Conservation (phyloP, 2,329 filamentous ascomycete genomes). For the Alternaria metachromatica region DNA sequence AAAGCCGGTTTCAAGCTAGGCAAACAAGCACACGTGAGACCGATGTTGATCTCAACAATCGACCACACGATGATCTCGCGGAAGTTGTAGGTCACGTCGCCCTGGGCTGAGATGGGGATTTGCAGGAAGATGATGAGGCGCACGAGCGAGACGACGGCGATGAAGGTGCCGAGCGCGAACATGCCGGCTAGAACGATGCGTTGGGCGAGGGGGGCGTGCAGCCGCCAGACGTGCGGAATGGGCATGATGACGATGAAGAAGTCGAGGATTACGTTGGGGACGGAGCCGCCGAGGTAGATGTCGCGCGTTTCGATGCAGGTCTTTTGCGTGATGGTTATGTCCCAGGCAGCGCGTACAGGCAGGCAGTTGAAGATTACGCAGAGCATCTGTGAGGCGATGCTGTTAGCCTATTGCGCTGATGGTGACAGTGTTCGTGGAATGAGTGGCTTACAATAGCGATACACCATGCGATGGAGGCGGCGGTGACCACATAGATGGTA, state of each 20-base stretch:
- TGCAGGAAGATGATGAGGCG: constrained; percentile 32
- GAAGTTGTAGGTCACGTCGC: constrained; percentile 34
- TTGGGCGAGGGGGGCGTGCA: constrained; percentile 30
- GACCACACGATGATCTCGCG: constrained; percentile 35
- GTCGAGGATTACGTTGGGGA: constrained; percentile 36
- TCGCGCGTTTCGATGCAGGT: constrained; percentile 26
- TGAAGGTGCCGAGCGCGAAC: constrained; percentile 33
- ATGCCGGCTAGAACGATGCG: constrained; percentile 30
- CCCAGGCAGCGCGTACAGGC: constrained; percentile 28
- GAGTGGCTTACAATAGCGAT: constrained; percentile 20
- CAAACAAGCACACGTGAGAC: constrained; percentile 31
- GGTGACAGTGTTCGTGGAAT: neutral
- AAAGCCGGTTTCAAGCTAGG: constrained; percentile 28
- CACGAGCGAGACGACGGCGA: constrained; percentile 30
- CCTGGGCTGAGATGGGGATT: constrained; percentile 24
- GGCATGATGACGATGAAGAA: constrained; percentile 31
- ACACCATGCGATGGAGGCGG: constrained; percentile 24
- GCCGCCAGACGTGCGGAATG: constrained; percentile 31
- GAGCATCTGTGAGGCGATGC: constrained; percentile 9
- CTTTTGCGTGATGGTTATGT: constrained; percentile 24
- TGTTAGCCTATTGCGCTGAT: neutral
- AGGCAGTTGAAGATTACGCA: constrained; percentile 28
- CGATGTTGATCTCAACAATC: constrained; percentile 33
- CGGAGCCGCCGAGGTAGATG: constrained; percentile 31
- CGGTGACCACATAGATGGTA: constrained; percentile 15